Conservation (phyloP, 495 filamentous ascomycete genomes). For the Aspergillus leporis region DNA sequence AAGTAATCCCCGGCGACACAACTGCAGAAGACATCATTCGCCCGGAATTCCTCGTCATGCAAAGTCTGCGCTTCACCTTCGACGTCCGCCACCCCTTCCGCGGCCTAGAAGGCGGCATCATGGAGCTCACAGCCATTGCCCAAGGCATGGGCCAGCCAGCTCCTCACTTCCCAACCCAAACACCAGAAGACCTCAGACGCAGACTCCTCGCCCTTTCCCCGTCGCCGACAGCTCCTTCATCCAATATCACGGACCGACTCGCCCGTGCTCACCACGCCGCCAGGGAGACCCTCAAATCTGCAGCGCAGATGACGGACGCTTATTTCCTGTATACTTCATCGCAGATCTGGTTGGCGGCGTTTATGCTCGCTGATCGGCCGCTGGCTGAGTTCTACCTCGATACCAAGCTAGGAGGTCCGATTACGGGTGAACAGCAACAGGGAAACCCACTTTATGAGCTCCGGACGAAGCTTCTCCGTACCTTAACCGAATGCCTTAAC, state of each 20-base stretch:
- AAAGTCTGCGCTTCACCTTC: constrained; percentile 90
- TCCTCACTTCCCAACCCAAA: constrained; percentile 35
- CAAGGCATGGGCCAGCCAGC: constrained; percentile 49
- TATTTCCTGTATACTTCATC: constrained; percentile 96
- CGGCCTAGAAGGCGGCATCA: constrained; percentile 77
- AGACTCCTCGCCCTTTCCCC: constrained; percentile 29
- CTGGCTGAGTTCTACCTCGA: constrained; percentile 72
- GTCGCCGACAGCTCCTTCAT: constrained; percentile 22
- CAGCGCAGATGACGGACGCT: constrained; percentile 82
- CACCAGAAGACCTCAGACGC: constrained; percentile 38
- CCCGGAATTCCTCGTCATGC: constrained; percentile 87
- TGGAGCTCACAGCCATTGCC: constrained; percentile 73
- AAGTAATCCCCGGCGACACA: constrained; percentile 63
- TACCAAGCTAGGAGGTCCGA: constrained; percentile 60
- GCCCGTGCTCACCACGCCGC: constrained; percentile 67
- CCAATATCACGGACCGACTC: constrained; percentile 51
- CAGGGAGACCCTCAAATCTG: constrained; percentile 70
- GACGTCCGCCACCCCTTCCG: constrained; percentile 91
- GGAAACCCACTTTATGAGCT: constrained; percentile 34
- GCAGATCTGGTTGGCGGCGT: constrained; percentile 85
- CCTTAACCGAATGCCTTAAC: constrained; percentile 42
- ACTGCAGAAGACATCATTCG: constrained; percentile 74
- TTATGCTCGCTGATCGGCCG: constrained; percentile 71
- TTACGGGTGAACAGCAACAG: constrained; percentile 16
- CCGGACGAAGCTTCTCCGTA: constrained; percentile 42